Conservation (phyloP, 108 stramenopile genomes). For the Fragilaria crotonensis region DNA sequence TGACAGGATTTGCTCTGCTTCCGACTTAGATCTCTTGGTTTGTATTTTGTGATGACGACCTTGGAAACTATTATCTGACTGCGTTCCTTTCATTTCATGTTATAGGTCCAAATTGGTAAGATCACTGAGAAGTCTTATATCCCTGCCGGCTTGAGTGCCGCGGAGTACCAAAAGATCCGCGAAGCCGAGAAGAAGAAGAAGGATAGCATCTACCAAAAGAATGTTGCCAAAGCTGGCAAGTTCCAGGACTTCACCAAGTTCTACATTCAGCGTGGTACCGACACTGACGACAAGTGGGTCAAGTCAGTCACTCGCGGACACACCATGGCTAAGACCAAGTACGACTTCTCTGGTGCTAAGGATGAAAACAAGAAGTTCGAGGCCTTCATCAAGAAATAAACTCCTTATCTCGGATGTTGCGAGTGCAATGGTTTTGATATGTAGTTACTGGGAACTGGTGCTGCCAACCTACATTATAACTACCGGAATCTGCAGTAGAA, state of each 20-base stretch:
- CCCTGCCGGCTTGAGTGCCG: conserved; percentile 60
- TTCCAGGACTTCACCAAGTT: conserved; percentile 76
- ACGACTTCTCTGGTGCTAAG: conserved; percentile 49
- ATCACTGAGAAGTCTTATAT: conserved; percentile 63
- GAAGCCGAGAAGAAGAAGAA: conserved; percentile 47
- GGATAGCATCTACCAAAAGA: conserved; percentile 64
- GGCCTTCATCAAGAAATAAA: conserved; percentile 5
- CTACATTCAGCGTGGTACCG: conserved; percentile 71
- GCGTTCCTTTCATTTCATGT: no score
- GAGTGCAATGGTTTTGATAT: no score
- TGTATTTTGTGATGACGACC: no score
- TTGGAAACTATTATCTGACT: no score
- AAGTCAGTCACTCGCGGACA: conserved; percentile 67
- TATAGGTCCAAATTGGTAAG: conserved; percentile 15
- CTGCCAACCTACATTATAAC: no score
- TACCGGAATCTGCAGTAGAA: no score
- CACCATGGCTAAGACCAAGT: conserved; percentile 82
- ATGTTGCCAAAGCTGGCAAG: conserved; percentile 76
- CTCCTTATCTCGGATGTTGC: no score
- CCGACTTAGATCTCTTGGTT: no score
- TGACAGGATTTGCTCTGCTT: no score
- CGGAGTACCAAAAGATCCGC: conserved; percentile 67
- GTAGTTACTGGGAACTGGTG: no score
- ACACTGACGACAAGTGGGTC: conserved; percentile 41
- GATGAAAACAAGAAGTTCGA: conserved; percentile 29